Evolutionary conservation across 352 stramenopile species (phyloP), one percentile per base, ranked within the genome.

Genomic region (Globisporangium nunn): DNA sequence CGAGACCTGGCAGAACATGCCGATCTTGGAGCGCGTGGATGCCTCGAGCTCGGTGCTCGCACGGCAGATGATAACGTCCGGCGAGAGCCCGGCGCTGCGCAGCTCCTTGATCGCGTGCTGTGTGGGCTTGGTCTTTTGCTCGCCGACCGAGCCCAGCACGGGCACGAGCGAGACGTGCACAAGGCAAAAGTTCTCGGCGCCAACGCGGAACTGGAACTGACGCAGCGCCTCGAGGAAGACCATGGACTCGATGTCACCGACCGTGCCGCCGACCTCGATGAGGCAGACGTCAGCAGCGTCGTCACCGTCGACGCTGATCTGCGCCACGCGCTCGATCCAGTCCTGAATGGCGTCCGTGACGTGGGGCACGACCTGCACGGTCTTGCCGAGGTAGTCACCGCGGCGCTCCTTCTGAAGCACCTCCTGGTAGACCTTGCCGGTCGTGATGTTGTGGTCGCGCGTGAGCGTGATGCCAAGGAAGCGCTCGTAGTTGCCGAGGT

Each of bases 41-140:
- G 92, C 74, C 64, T 98, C 80, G 49, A 99, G 78, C 59, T 98
- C 85, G 44, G 93, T 84, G 59, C 79, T 94, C 50, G 71, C 77
- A 29, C 97, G 85, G 75, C 97, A 99, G 62, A 99, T 98, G 61
- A 99, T 98, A 8, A 99, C 84, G 52, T 98, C 92, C 0, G 98
- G 97, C 50, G 85, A 91, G 8, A 99, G 73, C 56, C 98, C 98
- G 17, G 98, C 82, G 28, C 78, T 96, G 37, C 96, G 79, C 52
- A 99, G 85, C 79, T 99, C 97, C 66, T 98, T 97, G 62, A 99
- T 98, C 17, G 95, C 96, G 75, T 99, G 97, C 81, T 99, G 98
- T 45, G 98, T 99, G 0, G 98, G 98, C 81, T 99, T 99, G 17
- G 98, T 99, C 83, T 99, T 99, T 81, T 99, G 97, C 78, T 99